Evolutionary conservation across 805 yeast species (phyloP), one percentile per base, ranked within the genome.

Genomic region (Yarrowia keelungensis): DNA sequence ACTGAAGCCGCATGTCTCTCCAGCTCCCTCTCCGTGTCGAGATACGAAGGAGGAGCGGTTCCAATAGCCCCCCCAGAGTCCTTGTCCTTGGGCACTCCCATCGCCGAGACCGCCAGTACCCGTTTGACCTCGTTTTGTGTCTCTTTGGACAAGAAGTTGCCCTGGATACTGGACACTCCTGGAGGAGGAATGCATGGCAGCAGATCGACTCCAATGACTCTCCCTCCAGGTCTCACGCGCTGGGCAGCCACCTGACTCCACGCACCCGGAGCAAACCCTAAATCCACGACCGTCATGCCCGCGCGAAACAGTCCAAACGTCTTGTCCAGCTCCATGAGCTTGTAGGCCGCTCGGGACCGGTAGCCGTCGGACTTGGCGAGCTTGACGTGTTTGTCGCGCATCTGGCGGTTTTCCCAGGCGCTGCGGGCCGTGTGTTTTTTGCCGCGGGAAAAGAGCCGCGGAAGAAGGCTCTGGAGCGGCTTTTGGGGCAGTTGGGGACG

Each of bases 221-320:
- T 79, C 0, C 92, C 89, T 1, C 79, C 75, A 0, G 83, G 82
- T 19, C 77, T 74, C 1, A 87, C 82, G 68, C 84, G 76, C 67
- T 85, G 85, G 9, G 84, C 79, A 0, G 94, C 93, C 1, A 91
- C 93, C 75, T 92, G 97, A 9, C 94, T 86, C 97, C 97, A 92
- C 3, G 97, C 92, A 0, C 97, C 97, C 0, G 97, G 97, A 0
- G 97, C 97, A 76, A 87, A 92, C 0, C 97, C 83, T 56, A 95
- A 79, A 79, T 95, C 99, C 5, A 95, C 86, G 0, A 95, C 89
- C 51, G 86, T 84, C 71, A 79, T 82, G 0, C 86, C 82, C 2
- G 82, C 82, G 47, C 79, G 77, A 76, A 94, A 87, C 1, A 95
- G 70, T 41, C 81, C 77, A 78, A 82, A 90, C 73, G 84, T 86